A percentile compares a stretch with the other conserved stretches of the same genome.
Evolutionary conservation across 768 basidiomycete genomes (phyloP).

Genomic region (Tylopilus sp.): DNA sequence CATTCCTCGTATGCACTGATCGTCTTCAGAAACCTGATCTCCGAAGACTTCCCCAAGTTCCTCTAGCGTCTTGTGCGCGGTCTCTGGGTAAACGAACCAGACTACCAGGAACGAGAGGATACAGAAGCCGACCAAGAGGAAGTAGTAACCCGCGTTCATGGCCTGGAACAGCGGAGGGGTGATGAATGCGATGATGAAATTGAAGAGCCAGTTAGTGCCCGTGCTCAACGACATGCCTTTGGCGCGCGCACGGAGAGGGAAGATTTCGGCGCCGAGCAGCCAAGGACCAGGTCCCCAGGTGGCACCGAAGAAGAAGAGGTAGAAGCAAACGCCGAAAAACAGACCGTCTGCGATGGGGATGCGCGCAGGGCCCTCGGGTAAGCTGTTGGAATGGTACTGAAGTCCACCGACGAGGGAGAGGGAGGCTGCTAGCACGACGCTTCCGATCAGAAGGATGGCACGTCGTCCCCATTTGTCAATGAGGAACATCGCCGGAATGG

Average conservation of each 20-base stretch:
- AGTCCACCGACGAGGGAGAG: constrained; percentile 52
- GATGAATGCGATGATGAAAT: constrained; percentile 43
- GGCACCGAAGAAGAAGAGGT: constrained; percentile 56
- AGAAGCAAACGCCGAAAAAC: constrained; percentile 48
- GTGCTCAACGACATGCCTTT: constrained; percentile 38
- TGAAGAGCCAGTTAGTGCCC: constrained; percentile 33
- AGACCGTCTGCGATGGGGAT: constrained; percentile 35
- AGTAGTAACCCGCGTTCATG: constrained; percentile 48
- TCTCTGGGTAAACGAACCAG: constrained; percentile 49
- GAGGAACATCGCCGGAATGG: constrained; percentile 50
- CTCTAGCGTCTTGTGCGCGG: constrained; percentile 44
- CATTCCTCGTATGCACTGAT: constrained; percentile 14
- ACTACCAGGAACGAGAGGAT: constrained; percentile 43
- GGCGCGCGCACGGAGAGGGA: constrained; percentile 39
- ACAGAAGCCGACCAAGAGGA: constrained; percentile 47
- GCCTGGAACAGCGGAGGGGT: constrained; percentile 58
- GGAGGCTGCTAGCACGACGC: constrained; percentile 39
- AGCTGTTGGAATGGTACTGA: constrained; percentile 41
- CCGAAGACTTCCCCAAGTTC: constrained; percentile 49
- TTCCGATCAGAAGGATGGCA: constrained; percentile 47
- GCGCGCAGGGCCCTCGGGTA: constrained; percentile 33
- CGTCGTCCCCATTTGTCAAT: constrained; percentile 54
- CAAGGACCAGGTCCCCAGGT: constrained; percentile 56
- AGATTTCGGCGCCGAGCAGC: constrained; percentile 52
- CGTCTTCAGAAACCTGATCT: constrained; percentile 31